Evolutionary conservation across 768 basidiomycete species (phyloP).

Genomic region (Infundibulicybe gibba): DNA sequence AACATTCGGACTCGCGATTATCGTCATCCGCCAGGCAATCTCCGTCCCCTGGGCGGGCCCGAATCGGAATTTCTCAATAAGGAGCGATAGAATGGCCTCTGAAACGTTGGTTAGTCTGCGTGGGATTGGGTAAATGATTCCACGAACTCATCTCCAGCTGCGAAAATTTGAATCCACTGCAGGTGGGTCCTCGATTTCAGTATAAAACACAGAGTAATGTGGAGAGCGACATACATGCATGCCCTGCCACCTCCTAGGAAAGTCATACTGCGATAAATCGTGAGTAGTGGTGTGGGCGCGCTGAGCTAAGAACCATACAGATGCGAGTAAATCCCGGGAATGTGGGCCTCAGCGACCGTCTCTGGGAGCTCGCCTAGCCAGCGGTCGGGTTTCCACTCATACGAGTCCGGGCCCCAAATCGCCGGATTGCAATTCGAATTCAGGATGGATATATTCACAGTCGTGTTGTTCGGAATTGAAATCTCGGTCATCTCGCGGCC

Average conservation of each 20-base stretch:
- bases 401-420: slow-evolving; percentile 32
- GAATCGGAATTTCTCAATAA: slow-evolving; percentile 13
- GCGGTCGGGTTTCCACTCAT: slow-evolving; percentile 38
- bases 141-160: slow-evolving; percentile 35
- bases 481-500: slow-evolving; percentile 25
- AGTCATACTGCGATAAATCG: slow-evolving; percentile 22
- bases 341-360: slow-evolving; percentile 21
- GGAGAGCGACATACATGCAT: slow-evolving; percentile 25
- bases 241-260: slow-evolving; percentile 31
- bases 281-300: background rate
- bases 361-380: slow-evolving; percentile 31
- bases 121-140: background rate
- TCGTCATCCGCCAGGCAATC: slow-evolving; percentile 10
- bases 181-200: background rate
- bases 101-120: background rate
- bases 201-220: background rate
- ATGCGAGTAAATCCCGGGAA: slow-evolving; percentile 34
- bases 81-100: slow-evolving; percentile 15
- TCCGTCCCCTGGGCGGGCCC: slow-evolving; percentile 6
- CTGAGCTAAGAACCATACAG: slow-evolving; percentile 11
- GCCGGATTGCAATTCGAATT: slow-evolving; percentile 24
- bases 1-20: background rate
- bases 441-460: slow-evolving; percentile 23
- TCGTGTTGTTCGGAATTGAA: slow-evolving; percentile 24
- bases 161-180: slow-evolving; percentile 35